Percentiles rank a stretch among this genome's conserved stretches.
These are phyloP conservation scores for Trifolium fragiferum DNA, from an alignment of 306 rosid species.

Conservation along the genomic window DNA sequence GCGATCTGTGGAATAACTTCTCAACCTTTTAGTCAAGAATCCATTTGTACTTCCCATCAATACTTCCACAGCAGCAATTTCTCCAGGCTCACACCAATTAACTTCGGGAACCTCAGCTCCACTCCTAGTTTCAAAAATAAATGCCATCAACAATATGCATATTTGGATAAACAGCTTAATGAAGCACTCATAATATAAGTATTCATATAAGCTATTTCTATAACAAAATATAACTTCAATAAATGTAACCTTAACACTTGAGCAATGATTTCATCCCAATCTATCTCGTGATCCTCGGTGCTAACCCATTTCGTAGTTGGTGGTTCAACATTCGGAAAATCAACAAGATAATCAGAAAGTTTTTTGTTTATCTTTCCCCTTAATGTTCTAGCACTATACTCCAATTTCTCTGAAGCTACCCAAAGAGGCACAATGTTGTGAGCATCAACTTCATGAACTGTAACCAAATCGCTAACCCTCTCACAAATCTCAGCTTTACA, in stretches of 20 bases:
- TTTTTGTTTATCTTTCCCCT: slow-evolving; percentile 80
- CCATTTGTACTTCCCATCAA: slow-evolving; percentile 82
- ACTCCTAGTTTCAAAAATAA: slow-evolving; percentile 47
- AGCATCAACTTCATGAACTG: slow-evolving; percentile 86
- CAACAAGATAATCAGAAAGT: slow-evolving; percentile 77
- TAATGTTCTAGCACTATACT: slow-evolving; percentile 82
- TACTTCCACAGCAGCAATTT: slow-evolving; percentile 78
- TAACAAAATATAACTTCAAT: too few species aligned
- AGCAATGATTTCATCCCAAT: slow-evolving; percentile 73
- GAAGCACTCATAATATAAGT: background rate
- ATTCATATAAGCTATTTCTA: background rate
- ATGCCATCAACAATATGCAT: background rate
- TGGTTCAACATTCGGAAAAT: slow-evolving; percentile 66
- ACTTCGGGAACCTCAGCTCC: slow-evolving; percentile 94
- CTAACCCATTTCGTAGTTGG: slow-evolving; percentile 65
- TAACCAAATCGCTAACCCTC: slow-evolving; percentile 64
- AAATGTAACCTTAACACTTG: slow-evolving; percentile 65
- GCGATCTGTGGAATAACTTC: slow-evolving; percentile 65
- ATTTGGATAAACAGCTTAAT: too few species aligned
- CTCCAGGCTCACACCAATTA: slow-evolving; percentile 91
- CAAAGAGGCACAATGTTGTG: slow-evolving; percentile 90
- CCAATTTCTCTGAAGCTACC: slow-evolving; percentile 89
- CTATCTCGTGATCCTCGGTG: slow-evolving; percentile 38
- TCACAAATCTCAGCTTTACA: slow-evolving; percentile 79
- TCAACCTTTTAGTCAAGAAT: slow-evolving; percentile 86